phyloP scores from a whole-genome alignment of 2,329 filamentous ascomycete genomes.

The Botryosphaeria dothidea region DNA sequence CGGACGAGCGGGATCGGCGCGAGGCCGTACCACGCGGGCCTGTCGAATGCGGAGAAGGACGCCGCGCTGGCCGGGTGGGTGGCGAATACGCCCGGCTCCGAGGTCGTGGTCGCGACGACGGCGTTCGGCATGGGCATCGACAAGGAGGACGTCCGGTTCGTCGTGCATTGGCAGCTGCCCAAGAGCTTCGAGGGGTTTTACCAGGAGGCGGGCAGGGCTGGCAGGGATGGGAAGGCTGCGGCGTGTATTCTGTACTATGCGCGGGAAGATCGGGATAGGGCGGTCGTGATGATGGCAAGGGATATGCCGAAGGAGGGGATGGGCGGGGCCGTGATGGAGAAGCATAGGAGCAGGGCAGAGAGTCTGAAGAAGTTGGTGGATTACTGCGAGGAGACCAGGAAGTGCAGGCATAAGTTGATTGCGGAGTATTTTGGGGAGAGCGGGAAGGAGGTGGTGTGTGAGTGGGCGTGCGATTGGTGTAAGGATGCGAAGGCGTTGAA shows the following conservation, averaged over 20 bases:
- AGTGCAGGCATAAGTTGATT: slow-evolving; percentile 66
- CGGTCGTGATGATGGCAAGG: slow-evolving; percentile 54
- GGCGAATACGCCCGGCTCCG: slow-evolving; percentile 72
- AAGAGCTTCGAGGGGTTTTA: slow-evolving; percentile 97
- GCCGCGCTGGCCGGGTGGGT: slow-evolving; percentile 73
- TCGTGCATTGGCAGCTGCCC: slow-evolving; percentile 90
- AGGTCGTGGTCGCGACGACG: slow-evolving; percentile 91
- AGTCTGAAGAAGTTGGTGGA: slow-evolving; percentile 61
- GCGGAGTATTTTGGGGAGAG: slow-evolving; percentile 39
- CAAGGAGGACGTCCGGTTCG: slow-evolving; percentile 91
- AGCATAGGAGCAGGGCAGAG: slow-evolving; percentile 41
- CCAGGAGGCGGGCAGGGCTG: slow-evolving; percentile 90
- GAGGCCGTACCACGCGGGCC: slow-evolving; percentile 70
- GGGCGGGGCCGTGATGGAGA: slow-evolving; percentile 31
- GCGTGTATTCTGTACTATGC: slow-evolving; percentile 91
- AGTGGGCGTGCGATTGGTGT: slow-evolving; percentile 52
- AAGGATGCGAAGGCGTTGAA: slow-evolving; percentile 45
- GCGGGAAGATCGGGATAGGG: slow-evolving; percentile 78
- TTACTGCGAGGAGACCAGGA: slow-evolving; percentile 76
- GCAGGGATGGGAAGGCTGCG: slow-evolving; percentile 83
- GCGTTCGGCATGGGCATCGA: slow-evolving; percentile 99
- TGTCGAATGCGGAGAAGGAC: slow-evolving; percentile 67
- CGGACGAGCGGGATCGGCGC: slow-evolving; percentile 71
- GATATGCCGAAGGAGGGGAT: slow-evolving; percentile 46
- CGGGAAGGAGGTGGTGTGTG: slow-evolving; percentile 34